Evolutionary conservation across 768 basidiomycete genomes (phyloP).

Genomic region (Kwoniella sp.): DNA sequence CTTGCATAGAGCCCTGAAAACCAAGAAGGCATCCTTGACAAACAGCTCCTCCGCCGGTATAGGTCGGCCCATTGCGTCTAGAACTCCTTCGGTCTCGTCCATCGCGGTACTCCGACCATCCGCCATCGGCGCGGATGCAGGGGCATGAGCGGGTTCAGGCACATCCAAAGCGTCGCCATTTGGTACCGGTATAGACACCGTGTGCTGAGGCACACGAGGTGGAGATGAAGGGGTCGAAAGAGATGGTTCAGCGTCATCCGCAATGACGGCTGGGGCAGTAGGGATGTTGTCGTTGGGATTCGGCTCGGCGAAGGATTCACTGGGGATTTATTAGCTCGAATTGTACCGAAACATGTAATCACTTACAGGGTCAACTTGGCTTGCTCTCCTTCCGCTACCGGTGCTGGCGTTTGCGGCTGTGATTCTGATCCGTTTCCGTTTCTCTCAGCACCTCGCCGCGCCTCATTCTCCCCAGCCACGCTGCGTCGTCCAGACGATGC

Average conservation of each 20-base stretch:
- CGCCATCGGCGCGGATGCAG: slow-evolving; percentile 10
- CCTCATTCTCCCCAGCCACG: slow-evolving; percentile 44
- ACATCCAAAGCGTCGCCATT: slow-evolving; percentile 48
- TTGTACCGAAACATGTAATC: background rate
- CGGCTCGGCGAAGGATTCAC: slow-evolving; percentile 52
- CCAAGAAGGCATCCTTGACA: slow-evolving; percentile 96
- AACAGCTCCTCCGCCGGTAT: slow-evolving; percentile 83
- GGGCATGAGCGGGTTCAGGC: slow-evolving; percentile 24
- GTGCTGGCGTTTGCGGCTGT: slow-evolving; percentile 23
- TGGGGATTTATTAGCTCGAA: slow-evolving; percentile 4
- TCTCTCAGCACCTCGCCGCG: slow-evolving; percentile 31
- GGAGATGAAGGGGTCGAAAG: slow-evolving; percentile 9
- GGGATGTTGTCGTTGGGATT: slow-evolving; percentile 56
- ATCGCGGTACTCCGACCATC: slow-evolving; percentile 6
- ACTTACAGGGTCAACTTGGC: slow-evolving; percentile 49
- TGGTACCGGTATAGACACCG: slow-evolving; percentile 48
- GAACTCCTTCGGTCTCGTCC: slow-evolving; percentile 38
- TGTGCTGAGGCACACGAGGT: slow-evolving; percentile 32
- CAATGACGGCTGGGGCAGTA: slow-evolving; percentile 39
- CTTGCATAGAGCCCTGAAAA: slow-evolving; percentile 95
- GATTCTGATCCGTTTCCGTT: slow-evolving; percentile 21
- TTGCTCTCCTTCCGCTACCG: slow-evolving; percentile 10
- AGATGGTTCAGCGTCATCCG: slow-evolving; percentile 14
- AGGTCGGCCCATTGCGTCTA: slow-evolving; percentile 57
- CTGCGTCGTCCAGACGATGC: slow-evolving; percentile 22